Base-by-base conservation (phyloP, 371 early-diverging fungal species). In the Rhizopus microsporus region DNA sequence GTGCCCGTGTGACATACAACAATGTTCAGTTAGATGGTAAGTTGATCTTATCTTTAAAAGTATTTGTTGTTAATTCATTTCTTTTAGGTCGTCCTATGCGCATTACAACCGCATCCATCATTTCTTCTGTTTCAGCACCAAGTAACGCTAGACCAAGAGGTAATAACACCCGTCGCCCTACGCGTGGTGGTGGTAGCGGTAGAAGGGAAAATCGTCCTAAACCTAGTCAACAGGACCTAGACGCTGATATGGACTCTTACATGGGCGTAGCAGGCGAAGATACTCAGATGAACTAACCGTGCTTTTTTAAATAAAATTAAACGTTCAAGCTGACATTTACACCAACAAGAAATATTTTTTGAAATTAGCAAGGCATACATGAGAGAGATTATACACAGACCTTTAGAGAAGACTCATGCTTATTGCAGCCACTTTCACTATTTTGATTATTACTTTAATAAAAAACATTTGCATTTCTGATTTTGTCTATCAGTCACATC, bases 11-110 rank as follows among this genome's bases (percentile, higher is more conserved):
- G 50, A 78, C 80, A 53, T 80, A 84, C 38, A 77, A 87, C 50
- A 81, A 82, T 56, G 76, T 83, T 9, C 75, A 80, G 43, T 69
- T 87, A 33, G 87, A 87, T 74, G 82, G 87, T 87, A 80, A 51
- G 51, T 16, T n/a, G 37, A 9, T 16, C 17, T 33, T 40, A 50
- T 13, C 17, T 44, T 1, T 6, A 37, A 31, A 53, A 35, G 57
- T 7, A 54, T 60, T 32, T 34, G 23, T 51, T 30, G 7, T 46
- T 9, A 29, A n/a, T 13, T 38, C 3, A 29, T 10, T 46, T 4
- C 34, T 16, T 53, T 31, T 54, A 79, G 79, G 72, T 59, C 80
- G 77, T 16, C 77, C 80, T 17, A 80, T 80, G 80, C 73, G 75
- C 44, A 80, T 80, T 44, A 57, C 62, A 38, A 60, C 32, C 51